Conservation (phyloP, 345 rosid genomes). For the Populus deltoides region DNA sequence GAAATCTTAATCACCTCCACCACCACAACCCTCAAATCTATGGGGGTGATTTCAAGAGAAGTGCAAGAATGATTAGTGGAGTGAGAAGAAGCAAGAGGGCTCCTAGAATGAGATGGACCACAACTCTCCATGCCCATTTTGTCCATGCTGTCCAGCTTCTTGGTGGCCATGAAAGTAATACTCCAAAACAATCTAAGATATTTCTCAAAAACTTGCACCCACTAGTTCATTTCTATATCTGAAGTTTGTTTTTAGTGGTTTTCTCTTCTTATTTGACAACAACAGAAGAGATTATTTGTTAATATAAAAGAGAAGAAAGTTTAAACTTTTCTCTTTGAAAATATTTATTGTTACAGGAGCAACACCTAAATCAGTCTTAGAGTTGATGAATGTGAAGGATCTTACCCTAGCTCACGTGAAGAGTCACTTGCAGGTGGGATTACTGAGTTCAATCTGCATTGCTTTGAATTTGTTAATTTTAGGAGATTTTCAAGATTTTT, state of each 20-base stretch:
- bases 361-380: conserved; percentile 93
- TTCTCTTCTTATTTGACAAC: not conserved
- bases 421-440: conserved; percentile 95
- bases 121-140: conserved; percentile 89
- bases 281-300: not conserved
- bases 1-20: conserved; percentile 28
- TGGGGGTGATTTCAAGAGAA: conserved; percentile 81
- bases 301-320: not conserved
- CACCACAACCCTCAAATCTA: conserved; percentile 59
- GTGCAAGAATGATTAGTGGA: conserved; percentile 40
- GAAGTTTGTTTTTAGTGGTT: not conserved
- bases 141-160: conserved; percentile 97
- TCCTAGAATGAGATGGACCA: conserved; percentile 99
- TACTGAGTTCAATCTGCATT: conserved; percentile 18
- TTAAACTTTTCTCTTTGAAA: not conserved
- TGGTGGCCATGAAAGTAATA: conserved; percentile 93
- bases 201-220: not conserved
- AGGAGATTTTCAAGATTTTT: conserved; percentile 10
- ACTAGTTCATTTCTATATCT: not conserved
- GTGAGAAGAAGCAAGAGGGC: conserved; percentile 72
- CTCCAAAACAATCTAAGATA: not conserved
- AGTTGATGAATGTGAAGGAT: conserved; percentile 99
- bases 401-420: conserved; percentile 99
- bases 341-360: conserved; percentile 57
- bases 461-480: conserved; percentile 16